A percentile compares a stretch with the other conserved stretches of the same genome.
Conservation (phyloP, 2,329 filamentous ascomycete genomes). For the Cladosporium velox region DNA sequence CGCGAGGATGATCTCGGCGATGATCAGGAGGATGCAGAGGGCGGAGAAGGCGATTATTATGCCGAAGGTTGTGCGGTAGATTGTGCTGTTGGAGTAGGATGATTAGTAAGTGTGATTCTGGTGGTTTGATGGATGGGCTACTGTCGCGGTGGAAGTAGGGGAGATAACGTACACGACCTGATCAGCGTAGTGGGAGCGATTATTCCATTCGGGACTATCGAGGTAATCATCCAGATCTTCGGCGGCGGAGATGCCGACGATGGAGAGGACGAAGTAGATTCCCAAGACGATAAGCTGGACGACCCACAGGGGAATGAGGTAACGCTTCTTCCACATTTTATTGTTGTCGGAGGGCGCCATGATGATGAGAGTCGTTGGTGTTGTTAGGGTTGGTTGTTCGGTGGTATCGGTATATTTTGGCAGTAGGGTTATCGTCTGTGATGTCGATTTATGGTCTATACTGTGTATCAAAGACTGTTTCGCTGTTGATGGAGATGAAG, state of each 20-base stretch:
- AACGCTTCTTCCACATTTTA: constrained; percentile 34
- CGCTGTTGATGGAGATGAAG: neutral
- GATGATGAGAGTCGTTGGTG: neutral
- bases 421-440: too few relatives aligned
- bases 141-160: neutral
- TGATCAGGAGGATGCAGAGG: constrained; percentile 31
- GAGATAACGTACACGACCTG: neutral
- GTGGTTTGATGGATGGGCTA: too few relatives aligned
- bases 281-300: constrained; percentile 27
- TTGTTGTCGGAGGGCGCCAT: neutral
- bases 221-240: neutral
- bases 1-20: constrained; percentile 32
- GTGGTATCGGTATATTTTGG: neutral
- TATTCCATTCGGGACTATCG: neutral
- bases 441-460: neutral
- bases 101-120: neutral
- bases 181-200: neutral
- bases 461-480: neutral
- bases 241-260: constrained; percentile 18
- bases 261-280: constrained; percentile 24
- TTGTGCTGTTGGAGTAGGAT: constrained; percentile 23
- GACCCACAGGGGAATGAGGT: constrained; percentile 35
- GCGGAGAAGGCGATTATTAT: constrained; percentile 28
- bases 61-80: constrained; percentile 26
- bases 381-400: neutral